Conservation (phyloP, 1,284 basidiomycete species). For the Ceratobasidium sp. region DNA sequence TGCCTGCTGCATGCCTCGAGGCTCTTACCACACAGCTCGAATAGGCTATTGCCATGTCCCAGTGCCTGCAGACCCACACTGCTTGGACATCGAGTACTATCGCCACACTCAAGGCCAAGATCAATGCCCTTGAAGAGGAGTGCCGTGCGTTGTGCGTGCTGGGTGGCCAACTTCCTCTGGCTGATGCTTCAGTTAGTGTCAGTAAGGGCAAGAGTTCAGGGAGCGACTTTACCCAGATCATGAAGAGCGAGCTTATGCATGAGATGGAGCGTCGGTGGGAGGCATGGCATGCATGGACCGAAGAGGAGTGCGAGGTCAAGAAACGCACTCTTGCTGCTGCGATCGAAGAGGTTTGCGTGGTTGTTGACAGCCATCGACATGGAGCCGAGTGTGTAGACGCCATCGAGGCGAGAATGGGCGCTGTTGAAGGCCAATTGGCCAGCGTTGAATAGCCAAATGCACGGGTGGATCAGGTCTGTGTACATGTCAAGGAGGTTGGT, state of each 20-base stretch:
- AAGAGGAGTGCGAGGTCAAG: slow-evolving; percentile 33
- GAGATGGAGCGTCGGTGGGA: slow-evolving; percentile 41
- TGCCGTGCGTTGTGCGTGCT: slow-evolving; percentile 44
- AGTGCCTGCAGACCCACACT: slow-evolving; percentile 83
- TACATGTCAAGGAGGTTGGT: neutral
- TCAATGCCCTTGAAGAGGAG: slow-evolving; percentile 62
- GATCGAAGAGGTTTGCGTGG: slow-evolving; percentile 24
- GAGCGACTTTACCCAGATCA: slow-evolving; percentile 16
- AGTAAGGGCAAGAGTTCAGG: neutral
- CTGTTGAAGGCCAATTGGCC: slow-evolving; percentile 10
- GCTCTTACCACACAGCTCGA: slow-evolving; percentile 81
- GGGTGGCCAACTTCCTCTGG: slow-evolving; percentile 11
- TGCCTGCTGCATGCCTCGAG: slow-evolving; percentile 79
- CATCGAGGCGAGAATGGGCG: slow-evolving; percentile 17
- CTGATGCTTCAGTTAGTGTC: neutral
- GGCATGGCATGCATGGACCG: slow-evolving; percentile 30
- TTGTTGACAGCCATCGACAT: slow-evolving; percentile 13
- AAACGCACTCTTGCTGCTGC: slow-evolving; percentile 35
- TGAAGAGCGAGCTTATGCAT: slow-evolving; percentile 40
- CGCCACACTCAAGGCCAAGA: slow-evolving; percentile 73
- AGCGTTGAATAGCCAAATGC: slow-evolving; percentile 8
- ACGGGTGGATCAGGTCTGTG: neutral
- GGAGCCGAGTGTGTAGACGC: slow-evolving; percentile 4
- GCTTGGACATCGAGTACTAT: slow-evolving; percentile 84
- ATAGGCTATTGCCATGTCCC: slow-evolving; percentile 80